Conservation (phyloP, 2,329 filamentous ascomycete species). For the Phoma herbarum region DNA sequence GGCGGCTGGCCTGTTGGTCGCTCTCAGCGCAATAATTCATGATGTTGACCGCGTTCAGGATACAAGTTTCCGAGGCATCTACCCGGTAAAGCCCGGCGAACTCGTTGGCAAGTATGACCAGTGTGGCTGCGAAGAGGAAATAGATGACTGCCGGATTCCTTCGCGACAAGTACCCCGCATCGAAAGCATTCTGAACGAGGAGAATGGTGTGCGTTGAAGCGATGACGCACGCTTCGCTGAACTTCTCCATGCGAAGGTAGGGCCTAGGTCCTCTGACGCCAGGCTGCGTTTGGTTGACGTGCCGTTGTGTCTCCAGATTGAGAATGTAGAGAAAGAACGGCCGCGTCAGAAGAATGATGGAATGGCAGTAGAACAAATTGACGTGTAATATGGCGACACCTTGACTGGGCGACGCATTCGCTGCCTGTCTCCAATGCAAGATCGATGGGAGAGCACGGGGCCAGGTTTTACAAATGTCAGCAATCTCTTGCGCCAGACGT, state of each 20-base stretch:
- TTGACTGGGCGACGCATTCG: constrained; percentile 56
- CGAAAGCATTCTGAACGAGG: constrained; percentile 52
- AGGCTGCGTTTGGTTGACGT: constrained; percentile 37
- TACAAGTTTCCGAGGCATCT: constrained; percentile 47
- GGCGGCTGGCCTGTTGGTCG: constrained; percentile 52
- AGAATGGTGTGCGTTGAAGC: constrained; percentile 54
- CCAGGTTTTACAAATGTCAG: constrained; percentile 63
- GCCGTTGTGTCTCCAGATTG: constrained; percentile 54
- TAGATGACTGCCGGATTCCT: constrained; percentile 54
- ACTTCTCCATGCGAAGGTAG: constrained; percentile 58
- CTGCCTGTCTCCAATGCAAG: constrained; percentile 63
- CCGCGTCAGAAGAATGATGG: constrained; percentile 69
- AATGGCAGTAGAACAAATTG: constrained; percentile 69
- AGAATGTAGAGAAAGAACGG: constrained; percentile 71
- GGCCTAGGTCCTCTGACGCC: constrained; percentile 38
- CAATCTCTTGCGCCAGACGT: constrained; percentile 65
- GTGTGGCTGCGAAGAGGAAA: constrained; percentile 53
- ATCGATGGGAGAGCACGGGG: constrained; percentile 58
- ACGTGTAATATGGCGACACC: constrained; percentile 69
- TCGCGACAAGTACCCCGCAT: constrained; percentile 52
- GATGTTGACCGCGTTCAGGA: constrained; percentile 50
- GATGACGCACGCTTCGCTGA: constrained; percentile 55
- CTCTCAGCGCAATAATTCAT: constrained; percentile 53
- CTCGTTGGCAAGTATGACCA: constrained; percentile 53
- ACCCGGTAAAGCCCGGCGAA: constrained; percentile 50